Evolutionary conservation across 2,329 filamentous ascomycete genomes (phyloP), one percentile per base, ranked within the genome.

Genomic region (Cadophora malorum): DNA sequence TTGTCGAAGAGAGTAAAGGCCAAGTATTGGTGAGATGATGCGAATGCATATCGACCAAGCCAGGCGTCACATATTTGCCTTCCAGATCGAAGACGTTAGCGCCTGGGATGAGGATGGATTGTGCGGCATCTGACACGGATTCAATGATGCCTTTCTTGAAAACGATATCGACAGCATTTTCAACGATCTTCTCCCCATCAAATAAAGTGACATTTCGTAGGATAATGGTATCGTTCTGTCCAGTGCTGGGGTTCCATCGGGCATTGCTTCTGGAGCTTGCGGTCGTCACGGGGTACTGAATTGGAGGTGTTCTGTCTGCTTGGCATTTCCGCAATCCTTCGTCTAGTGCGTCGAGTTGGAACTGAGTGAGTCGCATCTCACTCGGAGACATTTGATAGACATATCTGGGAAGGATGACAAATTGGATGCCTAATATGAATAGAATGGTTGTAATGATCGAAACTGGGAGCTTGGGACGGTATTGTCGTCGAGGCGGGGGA

Each of bases 11-110:
- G 1, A 79, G 66, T 16, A 67, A 45, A 0, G 81, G 82, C 79
- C 79, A 82, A 21, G 74, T 45, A 9, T 68, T 66, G 1, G 77
- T 58, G 25, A 79, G 73, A 68, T 81, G 80, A 71, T 83, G 82
- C 2, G 81, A 82, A 72, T 83, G 82, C 78, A 83, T 80, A 69
- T 83, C 82, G 1, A 83, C 78, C 4, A 83, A 71, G 0, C 82
- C 82, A 0, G 81, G 81, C 0, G 81, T 83, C 31, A 83, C 79
- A 69, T 78, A 79, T 60, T 77, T 76, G 6, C 81, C 80, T 35
- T 74, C 70, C 41, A 82, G 64, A 50, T 81, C 68, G 9, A 73
- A 41, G 10, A 72, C 58, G 19, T 66, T 61, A 38, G 76, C 72
- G 23, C 76, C 76, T 41, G 67, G 71, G n/a, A 67, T 68, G 3